Evolutionary conservation across 768 basidiomycete genomes (phyloP).

Genomic region (Pisolithus tinctorius): DNA sequence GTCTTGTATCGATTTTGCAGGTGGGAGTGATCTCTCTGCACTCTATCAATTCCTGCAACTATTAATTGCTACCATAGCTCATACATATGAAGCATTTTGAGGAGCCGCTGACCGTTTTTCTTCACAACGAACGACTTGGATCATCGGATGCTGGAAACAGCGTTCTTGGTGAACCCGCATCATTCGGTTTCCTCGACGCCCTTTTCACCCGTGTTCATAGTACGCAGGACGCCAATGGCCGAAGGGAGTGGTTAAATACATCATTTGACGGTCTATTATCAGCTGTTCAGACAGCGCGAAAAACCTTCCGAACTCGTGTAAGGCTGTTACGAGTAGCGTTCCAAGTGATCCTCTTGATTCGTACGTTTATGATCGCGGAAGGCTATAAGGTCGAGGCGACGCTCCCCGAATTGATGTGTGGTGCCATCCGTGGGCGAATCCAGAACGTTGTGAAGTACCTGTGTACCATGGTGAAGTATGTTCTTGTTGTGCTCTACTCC

Average conservation of each 20-base stretch:
- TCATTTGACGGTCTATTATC: conserved; percentile 26
- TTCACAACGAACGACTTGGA: conserved; percentile 7
- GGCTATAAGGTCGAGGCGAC: conserved; percentile 35
- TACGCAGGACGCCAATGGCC: conserved; percentile 12
- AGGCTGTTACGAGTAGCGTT: conserved; percentile 42
- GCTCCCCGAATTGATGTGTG: conserved; percentile 37
- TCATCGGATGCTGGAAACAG: background rate
- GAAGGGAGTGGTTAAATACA: conserved; percentile 19
- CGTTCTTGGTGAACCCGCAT: conserved; percentile 15
- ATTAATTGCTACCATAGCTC: conserved; percentile 34
- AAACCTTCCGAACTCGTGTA: conserved; percentile 25
- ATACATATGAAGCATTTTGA: conserved; percentile 66
- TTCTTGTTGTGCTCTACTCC: background rate
- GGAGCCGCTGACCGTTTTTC: conserved; percentile 43
- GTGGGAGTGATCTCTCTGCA: conserved; percentile 26
- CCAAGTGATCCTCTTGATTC: conserved; percentile 37
- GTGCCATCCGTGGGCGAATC: conserved; percentile 38
- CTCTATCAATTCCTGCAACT: background rate
- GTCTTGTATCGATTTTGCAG: conserved; percentile 53
- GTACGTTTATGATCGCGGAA: conserved; percentile 35
- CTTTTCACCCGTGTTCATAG: conserved; percentile 31
- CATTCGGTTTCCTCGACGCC: conserved; percentile 30
- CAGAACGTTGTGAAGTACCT: conserved; percentile 39
- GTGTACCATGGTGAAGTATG: conserved; percentile 44
- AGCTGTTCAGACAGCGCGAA: conserved; percentile 33